phyloP scores from a whole-genome alignment of 2,329 filamentous ascomycete species.

The Colletotrichum gloeosporioides region DNA sequence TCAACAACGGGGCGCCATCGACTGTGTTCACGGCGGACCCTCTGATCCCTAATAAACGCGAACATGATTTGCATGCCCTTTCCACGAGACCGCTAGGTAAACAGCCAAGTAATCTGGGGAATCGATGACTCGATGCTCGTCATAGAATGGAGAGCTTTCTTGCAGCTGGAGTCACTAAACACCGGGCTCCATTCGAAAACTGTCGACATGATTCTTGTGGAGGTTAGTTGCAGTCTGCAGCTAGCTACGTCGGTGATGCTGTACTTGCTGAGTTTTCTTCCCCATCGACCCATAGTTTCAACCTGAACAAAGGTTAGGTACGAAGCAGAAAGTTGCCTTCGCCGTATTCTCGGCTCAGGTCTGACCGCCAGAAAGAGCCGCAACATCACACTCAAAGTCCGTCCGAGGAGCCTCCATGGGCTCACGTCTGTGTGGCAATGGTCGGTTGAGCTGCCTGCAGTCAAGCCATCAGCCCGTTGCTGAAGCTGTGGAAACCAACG shows the following conservation, averaged over 20 bases:
- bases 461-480: not conserved
- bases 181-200: not conserved
- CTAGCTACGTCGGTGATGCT: not conserved
- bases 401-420: not conserved
- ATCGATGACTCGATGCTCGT: conserved; percentile 2
- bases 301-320: conserved; percentile 2
- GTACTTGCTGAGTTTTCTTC: conserved; percentile 7
- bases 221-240: not conserved
- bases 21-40: not conserved
- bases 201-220: not conserved
- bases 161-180: not conserved
- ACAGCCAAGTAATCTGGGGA: not conserved
- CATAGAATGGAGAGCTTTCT: not conserved
- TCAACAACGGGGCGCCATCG: not conserved
- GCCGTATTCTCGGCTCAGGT: not conserved
- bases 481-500: not conserved
- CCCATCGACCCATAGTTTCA: conserved; percentile 15
- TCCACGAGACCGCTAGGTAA: not conserved
- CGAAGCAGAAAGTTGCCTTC: not conserved
- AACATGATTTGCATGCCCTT: not conserved
- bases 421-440: not conserved
- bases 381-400: not conserved
- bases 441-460: not conserved
- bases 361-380: conserved; percentile 18
- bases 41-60: not conserved